These are phyloP conservation scores for Hyaloscypha bicolor DNA, from an alignment of 495 filamentous ascomycete genomes.

Conservation along the genomic window DNA sequence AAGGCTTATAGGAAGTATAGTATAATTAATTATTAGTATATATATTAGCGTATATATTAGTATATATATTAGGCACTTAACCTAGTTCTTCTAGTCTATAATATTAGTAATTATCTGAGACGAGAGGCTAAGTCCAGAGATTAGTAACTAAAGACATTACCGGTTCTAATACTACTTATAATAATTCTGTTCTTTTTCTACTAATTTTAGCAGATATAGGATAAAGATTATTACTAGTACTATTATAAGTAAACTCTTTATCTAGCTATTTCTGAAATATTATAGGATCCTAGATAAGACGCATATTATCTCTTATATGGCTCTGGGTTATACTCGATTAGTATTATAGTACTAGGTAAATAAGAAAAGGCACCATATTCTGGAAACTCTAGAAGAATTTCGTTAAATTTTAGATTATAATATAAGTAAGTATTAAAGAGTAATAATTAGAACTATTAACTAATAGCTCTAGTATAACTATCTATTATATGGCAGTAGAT, in stretches of 20 bases:
- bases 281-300: conserved; percentile 11
- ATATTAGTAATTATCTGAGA: conserved; percentile 7
- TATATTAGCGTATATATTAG: too few relatives aligned
- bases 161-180: conserved; percentile 1
- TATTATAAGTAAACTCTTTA: conserved; percentile 18
- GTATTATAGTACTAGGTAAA: background rate
- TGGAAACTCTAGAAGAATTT: too few relatives aligned
- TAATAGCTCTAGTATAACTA: too few relatives aligned
- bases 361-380: background rate
- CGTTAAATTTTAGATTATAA: conserved; percentile 5
- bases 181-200: conserved; percentile 5
- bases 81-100: conserved; percentile 4
- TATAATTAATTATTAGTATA: too few relatives aligned
- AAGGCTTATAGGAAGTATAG: background rate
- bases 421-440: conserved; percentile 15
- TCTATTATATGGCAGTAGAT: too few relatives aligned
- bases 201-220: conserved; percentile 7
- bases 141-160: conserved; percentile 13
- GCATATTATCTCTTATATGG: conserved; percentile 3
- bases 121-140: background rate
- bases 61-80: conserved; percentile 15
- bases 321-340: background rate
- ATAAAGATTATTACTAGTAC: conserved; percentile 15
- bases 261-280: conserved; percentile 1
- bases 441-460: background rate